A percentile compares a stretch with the other conserved stretches of the same genome.
Evolutionary conservation across 371 early-diverging fungal genomes (phyloP).

Genomic region (Mortierella sp.): DNA sequence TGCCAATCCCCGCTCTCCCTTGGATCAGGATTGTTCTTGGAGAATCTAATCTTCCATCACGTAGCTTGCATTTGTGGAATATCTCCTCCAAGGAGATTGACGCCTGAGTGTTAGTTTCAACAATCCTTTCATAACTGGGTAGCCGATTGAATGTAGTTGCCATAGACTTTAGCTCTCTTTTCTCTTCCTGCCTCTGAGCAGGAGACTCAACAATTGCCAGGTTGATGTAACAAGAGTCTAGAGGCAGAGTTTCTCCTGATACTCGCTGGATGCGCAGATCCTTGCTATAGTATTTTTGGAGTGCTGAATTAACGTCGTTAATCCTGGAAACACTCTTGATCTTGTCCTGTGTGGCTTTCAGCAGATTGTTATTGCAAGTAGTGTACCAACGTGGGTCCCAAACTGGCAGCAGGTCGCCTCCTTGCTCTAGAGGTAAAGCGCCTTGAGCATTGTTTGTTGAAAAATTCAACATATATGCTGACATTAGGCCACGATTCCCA

Average conservation of each 20-base stretch:
- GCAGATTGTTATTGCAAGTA: too few relatives aligned
- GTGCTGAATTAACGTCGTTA: too few relatives aligned
- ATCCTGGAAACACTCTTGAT: too few relatives aligned
- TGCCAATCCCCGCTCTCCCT: too few relatives aligned
- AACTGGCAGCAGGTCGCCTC: too few relatives aligned
- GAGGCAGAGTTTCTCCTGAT: slow-evolving; percentile 23
- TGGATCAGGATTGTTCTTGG: slow-evolving; percentile 27
- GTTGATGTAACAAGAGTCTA: slow-evolving; percentile 24
- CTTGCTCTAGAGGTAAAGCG: too few relatives aligned
- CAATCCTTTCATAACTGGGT: slow-evolving; percentile 10
- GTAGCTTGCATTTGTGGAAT: slow-evolving; percentile 24
- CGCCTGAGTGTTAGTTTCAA: slow-evolving; percentile 10
- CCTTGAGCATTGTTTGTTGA: too few relatives aligned
- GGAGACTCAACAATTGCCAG: slow-evolving; percentile 25
- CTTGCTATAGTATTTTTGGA: slow-evolving; percentile 3
- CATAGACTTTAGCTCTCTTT: slow-evolving; percentile 19
- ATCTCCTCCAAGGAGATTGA: slow-evolving; percentile 17
- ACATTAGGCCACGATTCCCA: too few relatives aligned
- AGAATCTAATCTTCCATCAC: slow-evolving; percentile 14
- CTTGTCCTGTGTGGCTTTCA: too few relatives aligned
- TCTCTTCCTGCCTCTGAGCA: slow-evolving; percentile 22
- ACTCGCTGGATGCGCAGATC: slow-evolving; percentile 15
- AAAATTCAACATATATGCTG: too few relatives aligned
- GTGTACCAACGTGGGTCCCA: too few relatives aligned
- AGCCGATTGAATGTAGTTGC: slow-evolving; percentile 23